Evolutionary conservation across 495 filamentous ascomycete species (phyloP).

Genomic region (Neurospora intermedia): DNA sequence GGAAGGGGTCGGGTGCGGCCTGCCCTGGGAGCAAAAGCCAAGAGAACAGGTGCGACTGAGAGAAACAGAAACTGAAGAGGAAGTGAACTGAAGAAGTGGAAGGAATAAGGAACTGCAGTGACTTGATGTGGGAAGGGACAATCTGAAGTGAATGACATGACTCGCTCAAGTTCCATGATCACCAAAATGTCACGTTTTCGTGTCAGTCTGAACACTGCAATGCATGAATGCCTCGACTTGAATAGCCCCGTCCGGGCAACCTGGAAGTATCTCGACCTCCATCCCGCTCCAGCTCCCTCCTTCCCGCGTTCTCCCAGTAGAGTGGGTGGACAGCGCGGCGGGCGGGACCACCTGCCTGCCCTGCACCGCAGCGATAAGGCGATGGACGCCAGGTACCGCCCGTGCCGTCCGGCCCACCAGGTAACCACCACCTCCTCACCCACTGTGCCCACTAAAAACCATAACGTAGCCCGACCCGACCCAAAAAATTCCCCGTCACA

Average conservation of each 20-base stretch:
- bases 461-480: neutral
- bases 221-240: too few species aligned
- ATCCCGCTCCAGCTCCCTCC: neutral
- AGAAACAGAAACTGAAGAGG: neutral
- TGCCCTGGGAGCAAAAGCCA: neutral
- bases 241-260: too few species aligned
- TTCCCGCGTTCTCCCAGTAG: neutral
- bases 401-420: neutral
- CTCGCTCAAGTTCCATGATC: neutral
- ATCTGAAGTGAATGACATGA: neutral
- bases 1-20: neutral
- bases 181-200: neutral
- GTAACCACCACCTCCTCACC: neutral
- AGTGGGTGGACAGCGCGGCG: neutral
- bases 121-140: neutral
- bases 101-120: neutral
- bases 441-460: neutral
- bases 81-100: too few species aligned
- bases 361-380: neutral
- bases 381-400: neutral
- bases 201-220: neutral
- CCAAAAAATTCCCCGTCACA: neutral
- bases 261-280: neutral
- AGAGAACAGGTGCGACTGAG: neutral
- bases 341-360: neutral